Evolutionary conservation across 1,284 basidiomycete species (phyloP).

Genomic region (Trametes sp.): DNA sequence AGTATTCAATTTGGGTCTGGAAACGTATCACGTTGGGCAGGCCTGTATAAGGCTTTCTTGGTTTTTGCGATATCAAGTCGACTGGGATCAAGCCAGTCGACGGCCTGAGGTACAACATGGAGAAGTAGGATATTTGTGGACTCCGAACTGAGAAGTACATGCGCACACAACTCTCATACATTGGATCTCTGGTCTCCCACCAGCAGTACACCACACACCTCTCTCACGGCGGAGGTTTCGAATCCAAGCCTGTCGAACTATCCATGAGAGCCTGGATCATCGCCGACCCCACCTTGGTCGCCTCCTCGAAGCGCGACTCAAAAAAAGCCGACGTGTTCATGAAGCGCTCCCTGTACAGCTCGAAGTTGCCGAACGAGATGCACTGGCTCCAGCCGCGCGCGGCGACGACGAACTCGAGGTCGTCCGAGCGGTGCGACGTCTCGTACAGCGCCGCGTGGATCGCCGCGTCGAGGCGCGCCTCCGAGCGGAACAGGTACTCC

Average conservation of each 20-base stretch:
- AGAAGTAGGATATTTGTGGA: background rate
- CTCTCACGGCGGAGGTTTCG: constrained; percentile 4
- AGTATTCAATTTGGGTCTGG: constrained; percentile 19
- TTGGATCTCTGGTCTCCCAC: too few relatives aligned
- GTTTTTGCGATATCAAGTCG: too few relatives aligned
- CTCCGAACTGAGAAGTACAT: background rate
- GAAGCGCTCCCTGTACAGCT: constrained; percentile 87
- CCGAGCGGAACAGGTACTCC: constrained; percentile 90
- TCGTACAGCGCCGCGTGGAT: constrained; percentile 83
- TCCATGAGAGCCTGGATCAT: constrained; percentile 93
- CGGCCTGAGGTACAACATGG: background rate
- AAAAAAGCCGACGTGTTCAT: constrained; percentile 87
- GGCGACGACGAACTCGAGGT: constrained; percentile 94
- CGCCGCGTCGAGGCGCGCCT: constrained; percentile 69
- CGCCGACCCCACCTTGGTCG: constrained; percentile 80
- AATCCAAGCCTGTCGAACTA: constrained; percentile 40
- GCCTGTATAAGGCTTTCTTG: background rate
- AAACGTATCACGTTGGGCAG: background rate
- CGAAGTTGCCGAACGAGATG: constrained; percentile 92
- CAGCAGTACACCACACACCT: background rate
- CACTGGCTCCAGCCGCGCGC: constrained; percentile 98
- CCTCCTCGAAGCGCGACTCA: constrained; percentile 88
- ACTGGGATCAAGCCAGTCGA: too few relatives aligned
- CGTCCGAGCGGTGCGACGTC: constrained; percentile 86
- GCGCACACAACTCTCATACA: background rate